Evolutionary conservation across 176 grass and related monocot genomes (phyloP), one percentile per base, ranked within the genome.

Genomic region (Aegilops tauschii): DNA sequence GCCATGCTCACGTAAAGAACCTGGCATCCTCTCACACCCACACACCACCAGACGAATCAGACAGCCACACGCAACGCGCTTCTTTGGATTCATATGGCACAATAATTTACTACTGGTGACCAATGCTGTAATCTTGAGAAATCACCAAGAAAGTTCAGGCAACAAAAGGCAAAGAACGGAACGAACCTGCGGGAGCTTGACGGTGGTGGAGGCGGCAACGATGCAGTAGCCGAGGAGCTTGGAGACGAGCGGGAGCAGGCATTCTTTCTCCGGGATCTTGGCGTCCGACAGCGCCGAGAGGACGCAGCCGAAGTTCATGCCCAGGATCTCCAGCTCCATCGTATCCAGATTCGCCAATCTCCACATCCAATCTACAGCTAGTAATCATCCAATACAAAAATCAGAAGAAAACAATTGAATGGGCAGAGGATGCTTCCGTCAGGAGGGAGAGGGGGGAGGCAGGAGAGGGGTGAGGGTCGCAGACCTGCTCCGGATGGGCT

Each of bases 181-280:
- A 45, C n/a, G 30, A 8, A 98, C 96, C 97, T 99, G 97, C 11
- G 97, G 94, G 44, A 99, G 86, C 84, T 99, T 99, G 82, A 96
- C 94, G 73, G 94, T 99, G 67, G 97, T 99, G 89, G 97, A 99
- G 21, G 94, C 92, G 58, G 97, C 94, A 69, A 99, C 90, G 90
- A 99, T 96, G 85, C 85, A 88, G 89, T 99, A 96, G 49, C 92
- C 97, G 6, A 99, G 97, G 44, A 99, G 82, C 90, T 99, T 99
- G 61, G 94, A 94, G 79, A 91, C 79, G 67, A 98, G 94, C 40
- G 92, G 97, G n/a, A 99, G 88, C 29, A 96, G 83, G 90, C 97
- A 96, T 1, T 32, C 72, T 87, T 94, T 96, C 6, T 91, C 89
- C n/a, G 94, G 97, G 72, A 99, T 90, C 87, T 89, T 83, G 80